Conservation (phyloP, 192 early-diverging fungal genomes). For the Jimgerdemannia lactiflua region DNA sequence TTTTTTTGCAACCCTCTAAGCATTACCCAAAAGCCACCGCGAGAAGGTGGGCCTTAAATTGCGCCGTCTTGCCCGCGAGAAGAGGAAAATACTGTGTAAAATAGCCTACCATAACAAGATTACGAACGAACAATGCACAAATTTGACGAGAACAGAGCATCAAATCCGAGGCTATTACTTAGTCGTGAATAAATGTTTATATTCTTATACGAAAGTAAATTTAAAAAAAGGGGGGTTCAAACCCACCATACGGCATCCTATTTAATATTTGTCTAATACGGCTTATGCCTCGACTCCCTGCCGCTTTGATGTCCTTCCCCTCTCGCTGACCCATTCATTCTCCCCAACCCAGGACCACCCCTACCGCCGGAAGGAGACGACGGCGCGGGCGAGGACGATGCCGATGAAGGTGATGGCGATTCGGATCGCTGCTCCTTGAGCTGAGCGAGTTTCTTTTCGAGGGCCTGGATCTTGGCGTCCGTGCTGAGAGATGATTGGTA, state of each 20-base stretch:
- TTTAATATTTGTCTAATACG: not conserved
- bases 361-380: not conserved
- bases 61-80: too few relatives aligned
- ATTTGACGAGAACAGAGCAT: too few relatives aligned
- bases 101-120: too few relatives aligned
- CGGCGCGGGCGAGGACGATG: not conserved
- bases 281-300: not conserved
- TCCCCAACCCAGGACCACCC: not conserved
- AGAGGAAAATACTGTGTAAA: too few relatives aligned
- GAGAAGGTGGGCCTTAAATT: too few relatives aligned
- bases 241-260: not conserved
- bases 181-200: too few relatives aligned
- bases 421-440: constrained; percentile 23
- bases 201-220: too few relatives aligned
- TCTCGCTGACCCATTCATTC: not conserved
- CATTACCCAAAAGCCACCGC: too few relatives aligned
- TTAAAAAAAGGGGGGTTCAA: not conserved
- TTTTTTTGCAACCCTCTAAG: too few relatives aligned
- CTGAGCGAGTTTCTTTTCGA: constrained; percentile 62
- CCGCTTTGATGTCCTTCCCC: not conserved
- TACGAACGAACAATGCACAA: too few relatives aligned
- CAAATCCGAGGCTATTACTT: too few relatives aligned
- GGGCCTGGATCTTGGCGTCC: constrained; percentile 62
- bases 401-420: not conserved
- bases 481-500: constrained; percentile 31